Base-by-base conservation (phyloP, 2,329 filamentous ascomycete species). In the Pezicula carpinea region DNA sequence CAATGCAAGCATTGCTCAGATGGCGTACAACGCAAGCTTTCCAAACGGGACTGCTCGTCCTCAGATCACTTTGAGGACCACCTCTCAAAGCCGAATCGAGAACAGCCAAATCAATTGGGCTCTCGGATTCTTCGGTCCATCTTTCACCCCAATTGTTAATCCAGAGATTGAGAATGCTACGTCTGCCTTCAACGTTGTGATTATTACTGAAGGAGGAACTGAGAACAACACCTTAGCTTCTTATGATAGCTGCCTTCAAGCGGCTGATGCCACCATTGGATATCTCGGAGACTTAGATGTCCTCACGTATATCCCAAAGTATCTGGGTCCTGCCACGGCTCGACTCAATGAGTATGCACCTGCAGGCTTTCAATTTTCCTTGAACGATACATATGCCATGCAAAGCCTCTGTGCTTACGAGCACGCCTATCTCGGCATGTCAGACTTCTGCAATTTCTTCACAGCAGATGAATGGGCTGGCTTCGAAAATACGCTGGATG, bases 321-420 rank as follows among this genome's bases (percentile, higher is more conserved):
- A 77, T 52, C 67, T 76, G 4, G 57, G 63, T 8, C 53, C 65
- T 22, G 73, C 75, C 7, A 70, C 70, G 2, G 51, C 62, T 13
- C 70, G 76, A 2, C 60, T 80, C 17, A 69, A 75, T 21, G 48
- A 64, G 32, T 71, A 72, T 55, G 68, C 70, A 4, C 75, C 76
- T 3, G 26, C 55, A 0, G 71, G 70, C 26, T 77, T 80, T 59
- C 65, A 60, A 14, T 64, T 79, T 29, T 77, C 66, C 1, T 53
- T 65, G 31, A 71, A 72, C 51, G 75, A 79, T 56, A 71, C 73
- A 0, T 76, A 77, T 39, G 69, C 67, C 18, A 71, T 74, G 69
- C 69, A 71, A 57, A 77, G 69, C 51, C 66, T 77, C 43, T 81
- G 77, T 53, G 71, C 74, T 2, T 80, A 80, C 54, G 77, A 80